Evolutionary conservation across 108 stramenopile genomes (phyloP).

Genomic region (Fragilaria radians): DNA sequence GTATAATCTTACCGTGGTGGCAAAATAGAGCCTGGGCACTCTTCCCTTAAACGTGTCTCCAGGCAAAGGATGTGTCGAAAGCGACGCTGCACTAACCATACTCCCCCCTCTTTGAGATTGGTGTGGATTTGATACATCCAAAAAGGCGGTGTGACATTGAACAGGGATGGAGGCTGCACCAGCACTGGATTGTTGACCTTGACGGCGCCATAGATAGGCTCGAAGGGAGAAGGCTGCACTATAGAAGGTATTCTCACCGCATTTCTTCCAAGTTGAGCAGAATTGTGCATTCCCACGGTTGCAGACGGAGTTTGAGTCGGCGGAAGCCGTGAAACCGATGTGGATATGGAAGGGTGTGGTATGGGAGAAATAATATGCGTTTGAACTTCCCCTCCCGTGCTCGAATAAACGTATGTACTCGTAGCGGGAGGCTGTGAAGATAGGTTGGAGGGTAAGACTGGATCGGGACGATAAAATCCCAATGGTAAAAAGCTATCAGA

Average conservation of each 20-base stretch:
- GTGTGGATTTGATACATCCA: slow-evolving; percentile 79
- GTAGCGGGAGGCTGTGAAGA: background rate
- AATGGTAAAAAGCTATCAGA: background rate
- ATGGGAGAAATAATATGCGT: slow-evolving; percentile 3
- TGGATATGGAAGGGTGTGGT: background rate
- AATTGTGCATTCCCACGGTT: slow-evolving; percentile 38
- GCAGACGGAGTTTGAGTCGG: slow-evolving; percentile 1
- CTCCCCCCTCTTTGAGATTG: slow-evolving; percentile 20
- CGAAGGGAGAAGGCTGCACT: slow-evolving; percentile 31
- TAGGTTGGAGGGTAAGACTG: background rate
- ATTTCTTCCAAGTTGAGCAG: background rate
- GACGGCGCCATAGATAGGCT: slow-evolving; percentile 47
- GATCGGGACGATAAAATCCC: slow-evolving; percentile 6
- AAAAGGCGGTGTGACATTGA: slow-evolving; percentile 54
- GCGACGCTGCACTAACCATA: slow-evolving; percentile 70
- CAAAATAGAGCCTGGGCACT: slow-evolving; percentile 69
- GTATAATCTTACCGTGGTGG: slow-evolving; percentile 43
- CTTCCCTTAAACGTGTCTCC: slow-evolving; percentile 62
- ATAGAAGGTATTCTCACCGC: slow-evolving; percentile 17
- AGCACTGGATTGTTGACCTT: slow-evolving; percentile 59
- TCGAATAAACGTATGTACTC: background rate
- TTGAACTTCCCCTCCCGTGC: slow-evolving; percentile 2
- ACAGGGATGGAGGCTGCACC: slow-evolving; percentile 36
- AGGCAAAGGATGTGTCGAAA: slow-evolving; percentile 85
- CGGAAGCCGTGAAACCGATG: background rate